Base-by-base conservation (phyloP, 805 yeast genomes). In the Sugiyamaella boreocaroliniensis region DNA sequence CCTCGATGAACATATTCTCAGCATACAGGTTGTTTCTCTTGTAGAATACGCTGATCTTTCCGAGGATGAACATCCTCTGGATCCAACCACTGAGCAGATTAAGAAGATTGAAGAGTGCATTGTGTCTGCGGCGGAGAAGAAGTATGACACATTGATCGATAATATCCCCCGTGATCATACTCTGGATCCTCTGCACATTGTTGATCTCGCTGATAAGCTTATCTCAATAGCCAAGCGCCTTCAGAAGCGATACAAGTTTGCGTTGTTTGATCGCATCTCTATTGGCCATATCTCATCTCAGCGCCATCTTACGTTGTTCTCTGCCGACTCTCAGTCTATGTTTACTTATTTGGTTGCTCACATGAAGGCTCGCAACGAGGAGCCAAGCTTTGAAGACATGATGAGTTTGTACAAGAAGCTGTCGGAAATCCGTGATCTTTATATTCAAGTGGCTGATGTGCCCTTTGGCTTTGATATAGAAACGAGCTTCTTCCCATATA, bases 111-210 rank as follows among this genome's bases (percentile, higher is more conserved):
- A 64, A 37, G 67, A 64, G 9, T 29, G 42, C 14, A 45, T 59
- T 15, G 20, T 58, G 1, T 63, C 66, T 2, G 70, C 77, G 0
- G 74, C 79, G 4, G 79, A 75, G 52, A 58, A 60, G 10, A 74
- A 72, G 55, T 78, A 79, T 54, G 71, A 74, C 34, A 65, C 69
- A 1, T 55, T 76, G 7, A 62, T 79, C 15, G 70, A 74, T 2
- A 67, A 67, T 6, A 69, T 86, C n/a, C 93, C 95, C 0, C 70
- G 85, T 26, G 81, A 78, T 61, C 71, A 73, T 42, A 71, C 81
- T 0, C 64, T 85, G 7, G 78, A 74, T 41, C 68, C 83, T 1
- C 61, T 73, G 22, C 85, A 85, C 66, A 73, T 85, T 1, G 72
- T 79, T 45, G 76, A 80, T 43, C 71, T 83, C 4, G 80, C 83